These are phyloP conservation scores for Talaromyces sp. DNA, from an alignment of 2,329 filamentous ascomycete genomes.

Conservation along the genomic window DNA sequence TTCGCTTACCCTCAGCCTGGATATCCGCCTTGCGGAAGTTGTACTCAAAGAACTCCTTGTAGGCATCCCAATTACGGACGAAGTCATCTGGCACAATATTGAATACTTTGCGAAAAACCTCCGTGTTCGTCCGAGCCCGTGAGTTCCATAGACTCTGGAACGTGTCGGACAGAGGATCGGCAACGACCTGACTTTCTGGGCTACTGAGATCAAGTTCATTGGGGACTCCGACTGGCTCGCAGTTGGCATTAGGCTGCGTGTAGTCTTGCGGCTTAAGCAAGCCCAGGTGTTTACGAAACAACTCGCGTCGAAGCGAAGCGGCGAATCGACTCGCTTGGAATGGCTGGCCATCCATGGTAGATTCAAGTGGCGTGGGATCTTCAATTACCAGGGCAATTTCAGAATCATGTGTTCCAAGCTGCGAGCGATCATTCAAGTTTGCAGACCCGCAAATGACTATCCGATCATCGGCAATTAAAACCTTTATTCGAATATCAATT, in stretches of 20 bases:
- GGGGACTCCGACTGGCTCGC: constrained; percentile 56
- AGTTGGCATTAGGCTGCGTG: constrained; percentile 59
- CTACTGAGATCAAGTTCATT: constrained; percentile 57
- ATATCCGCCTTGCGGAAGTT: constrained; percentile 53
- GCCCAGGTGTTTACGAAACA: constrained; percentile 90
- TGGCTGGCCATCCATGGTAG: constrained; percentile 73
- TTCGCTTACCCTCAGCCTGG: constrained; percentile 46
- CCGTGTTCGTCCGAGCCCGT: constrained; percentile 58
- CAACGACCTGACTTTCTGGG: constrained; percentile 51
- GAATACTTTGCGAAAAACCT: constrained; percentile 62
- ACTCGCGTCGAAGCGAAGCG: constrained; percentile 72
- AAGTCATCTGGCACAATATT: constrained; percentile 61
- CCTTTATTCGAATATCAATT: constrained; percentile 33
- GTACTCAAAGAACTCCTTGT: constrained; percentile 62
- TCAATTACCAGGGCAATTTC: constrained; percentile 89
- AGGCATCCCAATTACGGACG: constrained; percentile 60
- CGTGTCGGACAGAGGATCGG: constrained; percentile 58
- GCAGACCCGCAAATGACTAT: constrained; percentile 81
- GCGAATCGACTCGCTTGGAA: constrained; percentile 81
- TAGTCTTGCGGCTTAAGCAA: constrained; percentile 71
- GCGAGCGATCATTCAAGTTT: constrained; percentile 89
- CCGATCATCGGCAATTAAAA: constrained; percentile 80
- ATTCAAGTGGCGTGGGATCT: constrained; percentile 69
- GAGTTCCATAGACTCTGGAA: constrained; percentile 59
- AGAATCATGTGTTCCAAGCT: constrained; percentile 84